Evolutionary conservation across 306 rosid species (phyloP).

Genomic region (Parietaria judaica): DNA sequence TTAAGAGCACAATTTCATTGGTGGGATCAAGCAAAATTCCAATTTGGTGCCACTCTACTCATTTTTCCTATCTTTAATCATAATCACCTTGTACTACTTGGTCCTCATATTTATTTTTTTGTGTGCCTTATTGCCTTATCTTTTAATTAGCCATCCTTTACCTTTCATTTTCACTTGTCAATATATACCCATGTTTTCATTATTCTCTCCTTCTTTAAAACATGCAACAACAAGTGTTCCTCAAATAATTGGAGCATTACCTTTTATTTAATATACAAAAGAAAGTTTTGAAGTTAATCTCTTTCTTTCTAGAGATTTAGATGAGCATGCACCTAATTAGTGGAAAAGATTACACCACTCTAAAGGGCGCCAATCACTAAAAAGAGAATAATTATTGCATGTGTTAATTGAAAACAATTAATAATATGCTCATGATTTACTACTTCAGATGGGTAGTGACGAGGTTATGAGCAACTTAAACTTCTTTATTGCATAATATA

Average conservation of each 20-base stretch:
- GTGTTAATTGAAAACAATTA: neutral
- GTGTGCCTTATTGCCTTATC: conserved; percentile 5
- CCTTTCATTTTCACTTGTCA: conserved; percentile 12
- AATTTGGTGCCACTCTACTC: conserved; percentile 25
- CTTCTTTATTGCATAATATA: no score
- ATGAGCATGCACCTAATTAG: neutral
- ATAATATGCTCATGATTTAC: no score
- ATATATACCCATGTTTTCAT: conserved; percentile 1
- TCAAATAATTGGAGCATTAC: neutral
- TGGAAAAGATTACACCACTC: neutral
- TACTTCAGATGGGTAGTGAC: no score
- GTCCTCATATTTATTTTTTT: conserved; percentile 1
- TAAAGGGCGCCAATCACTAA: neutral
- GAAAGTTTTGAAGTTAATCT: conserved; percentile 14
- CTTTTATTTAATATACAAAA: neutral
- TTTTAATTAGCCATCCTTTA: conserved; percentile 10
- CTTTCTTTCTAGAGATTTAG: neutral
- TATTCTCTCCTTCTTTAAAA: conserved; percentile 13
- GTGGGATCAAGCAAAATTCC: conserved; percentile 13
- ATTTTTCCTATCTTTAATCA: conserved; percentile 30
- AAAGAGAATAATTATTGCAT: neutral
- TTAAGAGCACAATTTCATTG: conserved; percentile 12
- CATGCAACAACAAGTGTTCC: conserved; percentile 5
- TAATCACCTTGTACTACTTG: conserved; percentile 26
- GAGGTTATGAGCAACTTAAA: no score